Evolutionary conservation across 176 grass and related monocot species (phyloP), one percentile per base, ranked within the genome.

Genomic region (Oryza glumipatula): DNA sequence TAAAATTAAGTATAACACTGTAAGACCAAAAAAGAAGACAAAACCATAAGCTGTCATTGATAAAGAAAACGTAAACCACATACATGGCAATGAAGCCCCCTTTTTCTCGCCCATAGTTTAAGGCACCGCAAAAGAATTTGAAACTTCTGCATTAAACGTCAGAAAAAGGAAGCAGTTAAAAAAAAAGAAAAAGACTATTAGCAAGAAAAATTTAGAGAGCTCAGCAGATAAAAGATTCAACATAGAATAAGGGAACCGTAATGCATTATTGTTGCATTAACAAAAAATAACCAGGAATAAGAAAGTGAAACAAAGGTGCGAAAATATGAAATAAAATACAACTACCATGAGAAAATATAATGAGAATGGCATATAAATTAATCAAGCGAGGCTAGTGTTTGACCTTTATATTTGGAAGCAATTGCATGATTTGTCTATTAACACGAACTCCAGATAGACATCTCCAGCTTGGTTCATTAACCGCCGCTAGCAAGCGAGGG

Each of bases 341-440:
- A 23, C 33, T 38, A 61, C 61, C 80, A 19, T 71, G 12, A 23
- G 69, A 70, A 74, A 72, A 77, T 11, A 69, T 66, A 77, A 82
- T 26, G 80, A 80, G 17, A 39, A 36, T 28, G 11, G 4, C n/a
- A 51, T 68, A 10, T 47, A 48, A 68, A 74, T 78, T 79, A 81
- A 85, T 74, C 60, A 23, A 80, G 4, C 71, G 64, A 67, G 74
- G 3, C 11, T 41, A 39, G 36, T 79, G n/a, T 58, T 65, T 12
- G 35, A 94, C 92, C 92, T 94, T 92, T 70, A 94, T 85, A 83
- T 94, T 89, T 80, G 92, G 92, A 58, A 94, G 89, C 66, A 91
- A 75, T 54, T 87, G 89, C 78, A 85, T 70, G 73, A 92, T 94
- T 83, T 89, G 73, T 63, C 78, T 87, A 83, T 94, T 94, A 70